Percentiles rank a stretch among this genome's conserved stretches.
These are phyloP conservation scores for Arthrinium puccinioides DNA, from an alignment of 2,329 filamentous ascomycete genomes.

Conservation along the genomic window DNA sequence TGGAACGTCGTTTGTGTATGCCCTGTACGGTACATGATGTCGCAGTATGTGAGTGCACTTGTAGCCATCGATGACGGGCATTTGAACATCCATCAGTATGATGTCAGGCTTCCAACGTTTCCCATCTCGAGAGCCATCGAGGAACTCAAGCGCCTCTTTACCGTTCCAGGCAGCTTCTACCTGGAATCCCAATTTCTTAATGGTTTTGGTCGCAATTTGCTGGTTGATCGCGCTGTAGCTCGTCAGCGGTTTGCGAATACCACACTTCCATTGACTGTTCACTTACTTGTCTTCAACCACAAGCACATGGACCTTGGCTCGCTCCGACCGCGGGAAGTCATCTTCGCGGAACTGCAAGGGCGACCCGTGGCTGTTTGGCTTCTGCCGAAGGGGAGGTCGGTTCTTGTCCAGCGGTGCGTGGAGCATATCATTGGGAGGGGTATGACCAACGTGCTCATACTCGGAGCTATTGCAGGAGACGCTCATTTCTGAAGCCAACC, in stretches of 20 bases:
- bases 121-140: constrained; percentile 45
- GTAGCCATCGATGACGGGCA: constrained; percentile 73
- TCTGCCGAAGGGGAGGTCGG: constrained; percentile 18
- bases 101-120: constrained; percentile 57
- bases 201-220: constrained; percentile 69
- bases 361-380: constrained; percentile 26
- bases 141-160: constrained; percentile 69
- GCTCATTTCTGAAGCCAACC: constrained; percentile 56
- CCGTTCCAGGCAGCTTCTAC: constrained; percentile 71
- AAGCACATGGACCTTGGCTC: constrained; percentile 60
- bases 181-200: constrained; percentile 64
- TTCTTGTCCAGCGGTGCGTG: constrained; percentile 17
- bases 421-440: constrained; percentile 28
- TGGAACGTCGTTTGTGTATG: constrained; percentile 53
- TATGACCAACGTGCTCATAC: constrained; percentile 39
- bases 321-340: constrained; percentile 47
- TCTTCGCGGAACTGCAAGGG: constrained; percentile 17
- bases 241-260: constrained; percentile 7
- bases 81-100: constrained; percentile 73
- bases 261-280: not conserved
- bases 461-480: constrained; percentile 64
- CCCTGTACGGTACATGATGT: constrained; percentile 58
- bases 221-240: constrained; percentile 54
- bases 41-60: constrained; percentile 67
- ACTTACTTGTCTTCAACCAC: constrained; percentile 76